These are phyloP conservation scores for Dacryopinax spathularia DNA, from an alignment of 768 basidiomycete genomes.

Conservation along the genomic window DNA sequence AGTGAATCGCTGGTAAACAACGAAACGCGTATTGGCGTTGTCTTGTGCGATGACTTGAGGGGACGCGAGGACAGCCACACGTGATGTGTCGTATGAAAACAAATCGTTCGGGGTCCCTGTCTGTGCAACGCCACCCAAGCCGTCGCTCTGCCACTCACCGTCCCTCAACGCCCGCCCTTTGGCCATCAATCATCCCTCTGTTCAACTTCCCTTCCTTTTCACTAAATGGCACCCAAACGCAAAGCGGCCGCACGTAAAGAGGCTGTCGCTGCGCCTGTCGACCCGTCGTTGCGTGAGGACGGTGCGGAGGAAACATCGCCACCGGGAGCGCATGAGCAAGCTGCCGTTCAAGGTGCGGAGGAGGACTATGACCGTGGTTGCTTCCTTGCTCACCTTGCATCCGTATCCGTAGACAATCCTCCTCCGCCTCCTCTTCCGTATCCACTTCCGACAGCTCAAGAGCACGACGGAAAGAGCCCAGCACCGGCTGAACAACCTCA, in stretches of 20 bases:
- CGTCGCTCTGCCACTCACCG: neutral
- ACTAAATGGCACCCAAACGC: constrained; percentile 2
- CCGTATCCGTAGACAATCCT: constrained; percentile 1
- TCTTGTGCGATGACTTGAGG: neutral
- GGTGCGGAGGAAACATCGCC: constrained; percentile 4
- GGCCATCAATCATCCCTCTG: too few species aligned
- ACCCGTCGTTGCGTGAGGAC: neutral
- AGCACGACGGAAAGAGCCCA: neutral
- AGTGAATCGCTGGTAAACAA: too few species aligned
- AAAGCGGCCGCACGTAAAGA: neutral
- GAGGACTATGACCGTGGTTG: neutral
- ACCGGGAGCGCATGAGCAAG: neutral
- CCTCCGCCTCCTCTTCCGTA: neutral
- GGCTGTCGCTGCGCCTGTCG: neutral
- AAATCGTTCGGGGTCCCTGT: neutral
- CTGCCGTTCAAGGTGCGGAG: neutral
- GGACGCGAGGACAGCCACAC: constrained; percentile 3
- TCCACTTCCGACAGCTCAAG: neutral
- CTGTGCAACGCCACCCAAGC: neutral
- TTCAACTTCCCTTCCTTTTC: too few species aligned
- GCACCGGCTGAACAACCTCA: neutral
- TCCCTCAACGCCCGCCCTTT: neutral
- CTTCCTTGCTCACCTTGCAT: constrained; percentile 4
- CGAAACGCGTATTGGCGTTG: too few species aligned
- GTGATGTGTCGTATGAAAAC: neutral